Conservation (phyloP, 257 asterid species). For the Primulina huaijiensis region DNA sequence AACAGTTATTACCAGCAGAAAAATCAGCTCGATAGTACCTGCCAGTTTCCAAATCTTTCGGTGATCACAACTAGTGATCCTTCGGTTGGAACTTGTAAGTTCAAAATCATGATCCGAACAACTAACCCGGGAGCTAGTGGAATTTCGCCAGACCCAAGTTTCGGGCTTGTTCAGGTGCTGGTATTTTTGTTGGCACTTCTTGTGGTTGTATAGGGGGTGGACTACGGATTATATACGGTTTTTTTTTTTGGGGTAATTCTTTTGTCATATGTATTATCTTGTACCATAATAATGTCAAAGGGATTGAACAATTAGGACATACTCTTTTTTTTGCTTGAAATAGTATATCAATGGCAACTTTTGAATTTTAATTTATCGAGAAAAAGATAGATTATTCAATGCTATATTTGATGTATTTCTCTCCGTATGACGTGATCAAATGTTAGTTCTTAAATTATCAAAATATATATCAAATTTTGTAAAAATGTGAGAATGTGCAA, state of each 20-base stretch:
- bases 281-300: not conserved
- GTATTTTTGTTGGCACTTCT: conserved; percentile 29
- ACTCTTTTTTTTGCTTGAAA: too few species aligned
- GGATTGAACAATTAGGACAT: not conserved
- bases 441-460: too few species aligned
- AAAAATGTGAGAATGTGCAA: too few species aligned
- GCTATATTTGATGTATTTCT: too few species aligned
- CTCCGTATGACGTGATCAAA: too few species aligned
- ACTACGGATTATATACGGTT: not conserved
- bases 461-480: too few species aligned
- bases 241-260: conserved; percentile 21
- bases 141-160: conserved; percentile 24
- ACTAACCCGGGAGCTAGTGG: conserved; percentile 28
- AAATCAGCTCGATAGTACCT: conserved; percentile 54
- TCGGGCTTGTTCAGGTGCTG: conserved; percentile 30
- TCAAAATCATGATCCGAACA: conserved; percentile 51
- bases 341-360: too few species aligned
- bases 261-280: conserved; percentile 19
- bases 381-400: too few species aligned
- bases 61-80: conserved; percentile 52
- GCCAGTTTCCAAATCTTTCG: conserved; percentile 61
- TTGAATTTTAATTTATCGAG: too few species aligned
- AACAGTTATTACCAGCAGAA: conserved; percentile 64
- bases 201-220: conserved; percentile 23
- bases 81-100: conserved; percentile 57